These are phyloP conservation scores for Tricholoma matsutake DNA, from an alignment of 768 basidiomycete genomes.

Conservation along the genomic window DNA sequence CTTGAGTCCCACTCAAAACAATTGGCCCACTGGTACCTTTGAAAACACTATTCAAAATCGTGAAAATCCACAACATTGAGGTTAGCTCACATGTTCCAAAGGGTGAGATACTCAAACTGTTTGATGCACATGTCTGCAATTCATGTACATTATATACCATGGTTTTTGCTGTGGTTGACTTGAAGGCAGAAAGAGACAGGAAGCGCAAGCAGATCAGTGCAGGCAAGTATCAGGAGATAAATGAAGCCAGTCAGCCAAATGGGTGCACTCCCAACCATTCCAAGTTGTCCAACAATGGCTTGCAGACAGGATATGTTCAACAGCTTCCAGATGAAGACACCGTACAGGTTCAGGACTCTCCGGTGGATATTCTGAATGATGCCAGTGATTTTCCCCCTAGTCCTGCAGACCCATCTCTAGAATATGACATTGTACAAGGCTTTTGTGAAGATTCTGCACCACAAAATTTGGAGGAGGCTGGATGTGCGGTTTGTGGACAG, in stretches of 20 bases:
- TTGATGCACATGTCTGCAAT: slow-evolving; percentile 1
- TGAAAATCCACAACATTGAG: not conserved
- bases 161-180: not conserved
- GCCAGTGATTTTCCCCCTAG: not conserved
- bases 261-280: not conserved
- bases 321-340: not conserved
- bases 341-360: not conserved
- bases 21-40: not conserved
- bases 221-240: not conserved
- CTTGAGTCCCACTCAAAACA: not conserved
- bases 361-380: not conserved
- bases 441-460: not conserved
- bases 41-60: not conserved
- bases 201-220: slow-evolving; percentile 2
- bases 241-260: not conserved
- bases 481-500: slow-evolving; percentile 31
- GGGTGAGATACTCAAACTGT: not conserved
- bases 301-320: not conserved
- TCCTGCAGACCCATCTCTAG: not conserved
- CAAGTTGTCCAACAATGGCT: not conserved
- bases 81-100: not conserved
- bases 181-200: not conserved
- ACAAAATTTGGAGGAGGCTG: slow-evolving; percentile 20
- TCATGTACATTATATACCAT: not conserved
- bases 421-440: not conserved